Percentiles rank a stretch among this genome's conserved stretches.
phyloP scores from a whole-genome alignment of 2,329 filamentous ascomycete species.

The Penicillium paneum region DNA sequence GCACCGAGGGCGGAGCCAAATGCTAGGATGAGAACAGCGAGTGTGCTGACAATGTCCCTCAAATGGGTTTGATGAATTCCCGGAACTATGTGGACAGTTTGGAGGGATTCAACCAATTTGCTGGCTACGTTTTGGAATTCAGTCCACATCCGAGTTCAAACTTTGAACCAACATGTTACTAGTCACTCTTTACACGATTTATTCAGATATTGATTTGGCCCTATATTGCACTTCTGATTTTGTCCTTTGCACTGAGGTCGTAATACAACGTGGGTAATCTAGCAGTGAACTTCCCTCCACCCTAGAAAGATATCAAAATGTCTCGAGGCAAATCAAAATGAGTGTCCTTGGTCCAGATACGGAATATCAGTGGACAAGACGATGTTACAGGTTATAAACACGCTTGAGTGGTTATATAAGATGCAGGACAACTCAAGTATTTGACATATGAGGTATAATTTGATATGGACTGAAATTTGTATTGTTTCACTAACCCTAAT shows the following conservation, averaged over 20 bases:
- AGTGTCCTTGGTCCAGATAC: too few species aligned
- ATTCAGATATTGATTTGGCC: background rate
- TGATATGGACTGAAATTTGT: background rate
- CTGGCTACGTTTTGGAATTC: background rate
- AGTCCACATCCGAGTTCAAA: background rate
- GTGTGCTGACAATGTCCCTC: background rate
- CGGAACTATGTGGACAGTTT: background rate
- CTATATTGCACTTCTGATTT: background rate
- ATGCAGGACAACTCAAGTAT: background rate
- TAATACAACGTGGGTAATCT: too few species aligned
- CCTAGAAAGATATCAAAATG: too few species aligned
- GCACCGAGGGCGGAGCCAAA: conserved; percentile 5
- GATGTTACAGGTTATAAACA: too few species aligned
- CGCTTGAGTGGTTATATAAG: too few species aligned
- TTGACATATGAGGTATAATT: background rate
- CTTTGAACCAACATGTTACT: background rate
- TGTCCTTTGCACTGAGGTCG: background rate
- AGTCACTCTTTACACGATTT: background rate
- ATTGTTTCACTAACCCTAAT: background rate
- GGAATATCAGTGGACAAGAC: too few species aligned
- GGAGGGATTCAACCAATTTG: conserved; percentile 1
- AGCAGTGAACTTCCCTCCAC: too few species aligned
- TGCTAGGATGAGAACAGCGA: conserved; percentile 1
- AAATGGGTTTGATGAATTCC: background rate
- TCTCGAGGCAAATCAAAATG: too few species aligned